Base-by-base conservation (phyloP, 176 grass and related monocot genomes). In the Cocos nucifera region DNA sequence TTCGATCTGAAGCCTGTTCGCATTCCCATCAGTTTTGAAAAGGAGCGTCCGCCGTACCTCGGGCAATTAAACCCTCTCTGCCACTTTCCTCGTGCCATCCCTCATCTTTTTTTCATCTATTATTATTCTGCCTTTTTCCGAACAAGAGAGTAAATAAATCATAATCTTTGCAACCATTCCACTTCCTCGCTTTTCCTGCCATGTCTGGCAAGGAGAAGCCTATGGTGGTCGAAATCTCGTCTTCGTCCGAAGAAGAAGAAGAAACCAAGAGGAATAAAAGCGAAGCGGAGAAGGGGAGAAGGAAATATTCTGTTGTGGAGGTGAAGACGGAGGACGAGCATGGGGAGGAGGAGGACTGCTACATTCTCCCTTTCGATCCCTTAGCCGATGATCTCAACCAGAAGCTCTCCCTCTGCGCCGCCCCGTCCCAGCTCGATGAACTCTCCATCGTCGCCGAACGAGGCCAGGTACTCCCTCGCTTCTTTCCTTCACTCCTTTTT, bases 301-400 rank as follows among this genome's bases (percentile, higher is more conserved):
- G 57, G 65, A 52, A 60, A 62, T 30, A 78, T 28, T 69, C 79
- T 48, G 79, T 68, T 67, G 44, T 91, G 61, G 73, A 83, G 61
- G 75, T 91, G 62, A 82, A 72, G 76, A 82, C 83, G 22, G 64
- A 51, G 28, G 69, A 72, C 19, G 19, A 87, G 88, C 86, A 72
- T 61, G 18, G 29, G 59, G 53, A 65, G 23, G 16, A 62, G 5
- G 86, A 95, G 15, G 89, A 86, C 67, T 65, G 23, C 23, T 23
- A 23, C 23, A 86, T 95, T 23, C 82, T 95, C 50, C 1, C 78
- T 20, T 30, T 75, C 17, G 23, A 23, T 23, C 23, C 23, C 23
- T 23, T 23, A 23, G 66, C 62, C 50, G 62, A 53, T 18, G 20
- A 69, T 49, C 53, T 54, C 25, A 7, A 21, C 1, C 54, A 22